Conservation (phyloP, 2,329 filamentous ascomycete species). For the Aspergillus ibericus region DNA sequence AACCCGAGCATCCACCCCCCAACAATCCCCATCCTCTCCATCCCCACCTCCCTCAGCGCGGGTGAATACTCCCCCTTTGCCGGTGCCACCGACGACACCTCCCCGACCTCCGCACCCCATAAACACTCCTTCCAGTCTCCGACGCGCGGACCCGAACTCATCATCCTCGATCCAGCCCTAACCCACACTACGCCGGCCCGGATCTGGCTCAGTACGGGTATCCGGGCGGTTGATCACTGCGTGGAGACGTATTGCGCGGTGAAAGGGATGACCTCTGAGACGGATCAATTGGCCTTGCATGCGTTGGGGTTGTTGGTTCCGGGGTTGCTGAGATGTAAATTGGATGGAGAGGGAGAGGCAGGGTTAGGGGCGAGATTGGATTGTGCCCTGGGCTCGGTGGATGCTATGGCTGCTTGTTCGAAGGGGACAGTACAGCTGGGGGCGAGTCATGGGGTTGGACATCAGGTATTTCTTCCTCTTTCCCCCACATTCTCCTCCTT, state of each 20-base stretch:
- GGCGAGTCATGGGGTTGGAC: conserved; percentile 55
- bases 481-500: conserved; percentile 6
- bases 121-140: conserved; percentile 41
- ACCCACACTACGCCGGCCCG: conserved; percentile 59
- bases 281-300: conserved; percentile 39
- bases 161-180: conserved; percentile 58
- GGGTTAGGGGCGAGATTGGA: conserved; percentile 47
- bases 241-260: conserved; percentile 56
- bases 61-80: conserved; percentile 46
- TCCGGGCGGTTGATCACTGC: conserved; percentile 59
- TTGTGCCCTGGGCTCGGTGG: conserved; percentile 54
- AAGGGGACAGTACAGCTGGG: conserved; percentile 45
- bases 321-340: conserved; percentile 44
- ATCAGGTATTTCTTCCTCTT: conserved; percentile 42
- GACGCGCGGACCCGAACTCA: conserved; percentile 48
- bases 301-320: conserved; percentile 47
- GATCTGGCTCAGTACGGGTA: conserved; percentile 49
- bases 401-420: conserved; percentile 53
- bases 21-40: conserved; percentile 37
- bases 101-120: conserved; percentile 19
- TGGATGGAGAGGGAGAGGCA: conserved; percentile 32
- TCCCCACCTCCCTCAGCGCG: conserved; percentile 45
- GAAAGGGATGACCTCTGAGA: conserved; percentile 29
- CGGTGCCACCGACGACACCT: conserved; percentile 39
- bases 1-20: conserved; percentile 22